phyloP scores from a whole-genome alignment of 1,284 basidiomycete species.

The Microbotryum lychnidis-dioicae region DNA sequence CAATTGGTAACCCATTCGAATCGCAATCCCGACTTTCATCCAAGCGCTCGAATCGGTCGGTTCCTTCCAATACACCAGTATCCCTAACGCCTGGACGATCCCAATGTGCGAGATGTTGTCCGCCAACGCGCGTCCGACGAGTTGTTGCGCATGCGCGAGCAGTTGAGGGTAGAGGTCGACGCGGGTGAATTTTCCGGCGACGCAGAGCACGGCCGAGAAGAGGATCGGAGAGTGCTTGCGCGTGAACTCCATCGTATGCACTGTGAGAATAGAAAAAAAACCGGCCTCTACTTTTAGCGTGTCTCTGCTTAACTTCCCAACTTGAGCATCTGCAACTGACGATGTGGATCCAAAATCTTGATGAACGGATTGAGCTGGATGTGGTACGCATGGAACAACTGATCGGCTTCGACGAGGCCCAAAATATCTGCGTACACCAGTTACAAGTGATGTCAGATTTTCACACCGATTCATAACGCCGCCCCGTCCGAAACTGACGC shows the following conservation, averaged over 20 bases:
- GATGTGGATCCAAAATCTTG: slow-evolving; percentile 67
- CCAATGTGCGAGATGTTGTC: slow-evolving; percentile 68
- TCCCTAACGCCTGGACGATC: slow-evolving; percentile 71
- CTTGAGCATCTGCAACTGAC: slow-evolving; percentile 3
- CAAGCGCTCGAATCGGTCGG: slow-evolving; percentile 22
- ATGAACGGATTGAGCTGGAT: slow-evolving; percentile 72
- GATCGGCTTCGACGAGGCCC: slow-evolving; percentile 9
- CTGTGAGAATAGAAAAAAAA: background rate
- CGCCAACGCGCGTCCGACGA: slow-evolving; percentile 57
- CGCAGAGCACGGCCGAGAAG: slow-evolving; percentile 71
- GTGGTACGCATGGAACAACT: slow-evolving; percentile 46
- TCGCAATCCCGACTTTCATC: slow-evolving; percentile 18
- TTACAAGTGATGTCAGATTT: background rate
- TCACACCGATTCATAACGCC: too few species aligned
- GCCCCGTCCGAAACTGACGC: background rate
- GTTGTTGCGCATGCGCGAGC: slow-evolving; percentile 59
- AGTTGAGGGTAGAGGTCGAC: slow-evolving; percentile 56
- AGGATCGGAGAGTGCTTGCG: slow-evolving; percentile 65
- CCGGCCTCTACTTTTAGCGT: background rate
- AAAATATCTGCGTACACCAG: slow-evolving; percentile 15
- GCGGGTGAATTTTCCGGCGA: slow-evolving; percentile 73
- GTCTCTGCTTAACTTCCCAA: background rate
- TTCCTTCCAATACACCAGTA: slow-evolving; percentile 70
- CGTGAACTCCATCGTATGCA: slow-evolving; percentile 65
- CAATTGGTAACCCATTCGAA: slow-evolving; percentile 16